These are phyloP conservation scores for Handroanthus guayacan DNA, from an alignment of 257 asterid species.

Conservation along the genomic window DNA sequence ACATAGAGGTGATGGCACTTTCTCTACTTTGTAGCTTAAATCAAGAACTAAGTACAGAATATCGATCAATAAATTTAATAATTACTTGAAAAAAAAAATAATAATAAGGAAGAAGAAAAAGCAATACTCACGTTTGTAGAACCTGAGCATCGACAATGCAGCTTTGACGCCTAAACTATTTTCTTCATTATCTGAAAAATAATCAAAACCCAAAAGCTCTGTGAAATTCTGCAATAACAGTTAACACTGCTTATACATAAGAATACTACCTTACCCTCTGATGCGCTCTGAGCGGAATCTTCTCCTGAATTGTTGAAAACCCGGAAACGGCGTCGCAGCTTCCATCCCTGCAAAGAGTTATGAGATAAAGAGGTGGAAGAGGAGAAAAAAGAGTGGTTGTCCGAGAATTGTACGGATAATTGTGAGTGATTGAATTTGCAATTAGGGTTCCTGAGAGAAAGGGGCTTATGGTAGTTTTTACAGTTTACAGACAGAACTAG, in stretches of 20 bases:
- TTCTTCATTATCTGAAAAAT: slow-evolving; percentile 64
- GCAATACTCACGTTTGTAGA: slow-evolving; percentile 78
- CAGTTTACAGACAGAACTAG: slow-evolving; percentile 41
- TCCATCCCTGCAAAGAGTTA: slow-evolving; percentile 38
- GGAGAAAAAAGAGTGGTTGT: slow-evolving; percentile 23
- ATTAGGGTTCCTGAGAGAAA: slow-evolving; percentile 44
- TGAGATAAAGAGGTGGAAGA: slow-evolving; percentile 32
- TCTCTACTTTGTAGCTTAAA: slow-evolving; percentile 2
- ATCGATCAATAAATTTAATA: neutral
- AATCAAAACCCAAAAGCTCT: neutral
- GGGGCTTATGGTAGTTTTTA: slow-evolving; percentile 37
- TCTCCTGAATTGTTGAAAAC: slow-evolving; percentile 47
- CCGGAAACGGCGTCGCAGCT: slow-evolving; percentile 34
- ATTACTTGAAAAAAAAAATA: neutral
- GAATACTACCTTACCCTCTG: slow-evolving; percentile 43
- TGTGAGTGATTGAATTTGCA: slow-evolving; percentile 36
- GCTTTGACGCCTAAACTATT: slow-evolving; percentile 71
- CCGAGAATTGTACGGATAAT: slow-evolving; percentile 29
- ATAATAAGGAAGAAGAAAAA: too few species aligned
- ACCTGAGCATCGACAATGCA: slow-evolving; percentile 73
- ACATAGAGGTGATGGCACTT: neutral
- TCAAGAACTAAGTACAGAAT: slow-evolving; percentile 12
- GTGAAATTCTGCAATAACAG: neutral
- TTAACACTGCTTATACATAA: slow-evolving; percentile 2
- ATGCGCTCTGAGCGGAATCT: slow-evolving; percentile 40